These are phyloP conservation scores for Botrytis cinerea DNA, from an alignment of 2,329 filamentous ascomycete species.

Conservation along the genomic window DNA sequence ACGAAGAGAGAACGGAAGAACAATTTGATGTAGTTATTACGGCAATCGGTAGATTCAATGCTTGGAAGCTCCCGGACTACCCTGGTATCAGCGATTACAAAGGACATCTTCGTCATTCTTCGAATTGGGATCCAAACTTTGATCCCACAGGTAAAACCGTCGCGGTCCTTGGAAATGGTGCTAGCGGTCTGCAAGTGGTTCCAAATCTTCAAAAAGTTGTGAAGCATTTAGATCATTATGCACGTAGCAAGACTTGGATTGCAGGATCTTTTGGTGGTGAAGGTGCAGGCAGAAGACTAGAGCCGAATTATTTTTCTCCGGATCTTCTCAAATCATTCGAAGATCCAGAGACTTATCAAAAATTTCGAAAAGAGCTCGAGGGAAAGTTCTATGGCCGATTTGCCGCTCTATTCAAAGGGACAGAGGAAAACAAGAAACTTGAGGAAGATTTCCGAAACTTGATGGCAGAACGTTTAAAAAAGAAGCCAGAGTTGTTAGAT, in stretches of 20 bases:
- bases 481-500: conserved; percentile 44
- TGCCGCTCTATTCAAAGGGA: conserved; percentile 52
- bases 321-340: conserved; percentile 59
- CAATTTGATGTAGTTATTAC: conserved; percentile 62
- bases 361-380: conserved; percentile 59
- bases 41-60: conserved; percentile 67
- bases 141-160: conserved; percentile 51
- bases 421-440: conserved; percentile 43
- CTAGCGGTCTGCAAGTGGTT: conserved; percentile 54
- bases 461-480: conserved; percentile 47
- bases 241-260: conserved; percentile 63
- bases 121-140: conserved; percentile 58
- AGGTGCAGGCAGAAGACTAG: conserved; percentile 38
- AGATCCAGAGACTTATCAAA: conserved; percentile 58
- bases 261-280: conserved; percentile 46
- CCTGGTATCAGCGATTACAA: conserved; percentile 52
- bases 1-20: conserved; percentile 45
- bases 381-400: conserved; percentile 64
- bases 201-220: conserved; percentile 44
- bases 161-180: conserved; percentile 53
- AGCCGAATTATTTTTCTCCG: conserved; percentile 55
- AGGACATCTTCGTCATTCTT: conserved; percentile 59
- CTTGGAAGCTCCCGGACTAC: conserved; percentile 63
- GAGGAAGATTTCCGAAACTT: conserved; percentile 42
- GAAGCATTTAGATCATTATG: conserved; percentile 38